phyloP scores from a whole-genome alignment of 192 early-diverging fungal genomes.

The Coemansia sp. region DNA sequence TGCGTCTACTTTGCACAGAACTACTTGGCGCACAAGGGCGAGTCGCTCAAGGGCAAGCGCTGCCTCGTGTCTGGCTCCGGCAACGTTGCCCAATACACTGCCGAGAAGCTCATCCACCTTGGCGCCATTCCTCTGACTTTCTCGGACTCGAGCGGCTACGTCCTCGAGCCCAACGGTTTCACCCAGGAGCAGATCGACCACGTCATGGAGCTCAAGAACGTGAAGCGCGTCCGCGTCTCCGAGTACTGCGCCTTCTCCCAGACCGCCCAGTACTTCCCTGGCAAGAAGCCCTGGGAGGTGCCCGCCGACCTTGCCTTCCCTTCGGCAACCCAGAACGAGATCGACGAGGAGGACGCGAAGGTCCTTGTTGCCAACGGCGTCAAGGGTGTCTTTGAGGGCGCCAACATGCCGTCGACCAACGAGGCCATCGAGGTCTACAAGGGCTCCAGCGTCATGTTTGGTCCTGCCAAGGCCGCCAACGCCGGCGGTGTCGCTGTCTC shows the following conservation, averaged over 20 bases:
- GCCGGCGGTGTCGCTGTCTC: slow-evolving; percentile 60
- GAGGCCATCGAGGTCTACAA: slow-evolving; percentile 60
- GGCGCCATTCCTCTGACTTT: slow-evolving; percentile 56
- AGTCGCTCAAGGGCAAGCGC: slow-evolving; percentile 56
- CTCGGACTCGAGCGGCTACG: slow-evolving; percentile 58
- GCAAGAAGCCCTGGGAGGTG: slow-evolving; percentile 59
- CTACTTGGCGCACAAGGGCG: slow-evolving; percentile 54
- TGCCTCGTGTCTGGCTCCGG: slow-evolving; percentile 57
- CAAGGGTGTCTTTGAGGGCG: slow-evolving; percentile 56
- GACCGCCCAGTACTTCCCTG: slow-evolving; percentile 55
- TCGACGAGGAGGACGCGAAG: slow-evolving; percentile 58
- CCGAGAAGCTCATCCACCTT: slow-evolving; percentile 58
- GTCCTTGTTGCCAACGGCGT: slow-evolving; percentile 55
- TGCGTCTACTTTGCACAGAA: slow-evolving; percentile 59
- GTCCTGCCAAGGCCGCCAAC: slow-evolving; percentile 61
- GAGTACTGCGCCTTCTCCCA: slow-evolving; percentile 54
- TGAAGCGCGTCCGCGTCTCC: slow-evolving; percentile 55
- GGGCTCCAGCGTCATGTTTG: slow-evolving; percentile 48
- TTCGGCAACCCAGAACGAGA: slow-evolving; percentile 60
- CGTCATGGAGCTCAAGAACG: slow-evolving; percentile 58
- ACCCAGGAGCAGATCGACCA: slow-evolving; percentile 55
- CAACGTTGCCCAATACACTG: slow-evolving; percentile 59
- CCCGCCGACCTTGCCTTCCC: slow-evolving; percentile 57
- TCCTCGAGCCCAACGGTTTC: slow-evolving; percentile 55
- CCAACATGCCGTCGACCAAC: slow-evolving; percentile 60